phyloP scores from a whole-genome alignment of 208 protist species.

The Leishmania braziliensis region DNA sequence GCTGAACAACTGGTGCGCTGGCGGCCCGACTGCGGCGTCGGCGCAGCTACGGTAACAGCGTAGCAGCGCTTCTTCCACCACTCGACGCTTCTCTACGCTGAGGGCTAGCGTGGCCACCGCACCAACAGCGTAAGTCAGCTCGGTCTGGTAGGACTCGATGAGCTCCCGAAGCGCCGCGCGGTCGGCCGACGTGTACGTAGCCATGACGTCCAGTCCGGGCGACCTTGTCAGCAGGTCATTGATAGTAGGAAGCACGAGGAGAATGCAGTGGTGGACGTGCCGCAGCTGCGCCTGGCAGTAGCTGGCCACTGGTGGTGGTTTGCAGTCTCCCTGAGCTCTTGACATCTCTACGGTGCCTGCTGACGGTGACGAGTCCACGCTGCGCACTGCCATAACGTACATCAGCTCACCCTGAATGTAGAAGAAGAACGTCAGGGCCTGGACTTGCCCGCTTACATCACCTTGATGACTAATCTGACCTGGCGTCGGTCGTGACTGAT shows the following conservation, averaged over 20 bases:
- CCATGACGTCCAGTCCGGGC: slow-evolving; percentile 65
- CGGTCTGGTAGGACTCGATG: slow-evolving; percentile 46
- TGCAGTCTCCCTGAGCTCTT: not conserved
- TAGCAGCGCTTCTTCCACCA: slow-evolving; percentile 26
- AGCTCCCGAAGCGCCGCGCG: slow-evolving; percentile 45
- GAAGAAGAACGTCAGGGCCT: slow-evolving; percentile 53
- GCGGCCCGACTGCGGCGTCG: slow-evolving; percentile 17
- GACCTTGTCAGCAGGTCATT: slow-evolving; percentile 40
- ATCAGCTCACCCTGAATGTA: slow-evolving; percentile 48
- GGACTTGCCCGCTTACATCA: slow-evolving; percentile 3
- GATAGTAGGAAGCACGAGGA: slow-evolving; percentile 63
- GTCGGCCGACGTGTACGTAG: slow-evolving; percentile 59
- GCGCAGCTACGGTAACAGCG: slow-evolving; percentile 10
- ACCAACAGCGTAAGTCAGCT: slow-evolving; percentile 50
- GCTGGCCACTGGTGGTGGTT: slow-evolving; percentile 17
- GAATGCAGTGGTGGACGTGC: slow-evolving; percentile 54
- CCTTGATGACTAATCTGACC: not conserved
- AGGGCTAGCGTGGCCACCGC: slow-evolving; percentile 43
- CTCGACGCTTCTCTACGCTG: slow-evolving; percentile 18
- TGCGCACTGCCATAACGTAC: slow-evolving; percentile 57
- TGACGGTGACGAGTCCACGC: not conserved
- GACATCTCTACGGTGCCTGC: not conserved
- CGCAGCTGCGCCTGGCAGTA: slow-evolving; percentile 48
- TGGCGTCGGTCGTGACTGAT: not conserved
- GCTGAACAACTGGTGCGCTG: slow-evolving; percentile 50